These are phyloP conservation scores for Colletotrichum filicis DNA, from an alignment of 2,329 filamentous ascomycete species.

Conservation along the genomic window DNA sequence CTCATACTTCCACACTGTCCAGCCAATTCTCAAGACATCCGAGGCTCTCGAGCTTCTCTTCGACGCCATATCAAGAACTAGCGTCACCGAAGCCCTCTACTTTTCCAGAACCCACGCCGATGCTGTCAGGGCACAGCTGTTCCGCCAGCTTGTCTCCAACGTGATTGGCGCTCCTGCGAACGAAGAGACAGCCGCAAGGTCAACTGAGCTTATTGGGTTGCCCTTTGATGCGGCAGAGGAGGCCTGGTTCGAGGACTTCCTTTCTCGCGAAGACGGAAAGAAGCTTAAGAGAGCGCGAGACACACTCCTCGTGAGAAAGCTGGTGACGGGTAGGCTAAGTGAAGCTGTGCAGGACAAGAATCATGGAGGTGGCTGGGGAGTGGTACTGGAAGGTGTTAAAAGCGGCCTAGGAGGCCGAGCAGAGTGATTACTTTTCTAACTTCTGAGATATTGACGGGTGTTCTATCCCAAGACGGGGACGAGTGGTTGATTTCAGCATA, in stretches of 20 bases:
- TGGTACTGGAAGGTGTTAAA: constrained; percentile 63
- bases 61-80: constrained; percentile 73
- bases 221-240: constrained; percentile 80
- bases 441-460: too few species aligned
- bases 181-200: constrained; percentile 61
- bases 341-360: constrained; percentile 58
- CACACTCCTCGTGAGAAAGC: constrained; percentile 77
- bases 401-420: constrained; percentile 46
- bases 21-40: constrained; percentile 75
- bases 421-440: not conserved
- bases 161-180: constrained; percentile 59
- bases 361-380: constrained; percentile 58
- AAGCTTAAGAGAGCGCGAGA: constrained; percentile 75
- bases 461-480: not conserved
- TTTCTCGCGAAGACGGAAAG: constrained; percentile 73
- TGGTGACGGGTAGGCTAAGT: constrained; percentile 71
- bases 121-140: constrained; percentile 69
- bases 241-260: constrained; percentile 76
- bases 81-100: constrained; percentile 77
- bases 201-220: constrained; percentile 77
- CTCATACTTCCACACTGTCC: constrained; percentile 82
- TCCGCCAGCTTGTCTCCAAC: constrained; percentile 72
- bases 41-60: constrained; percentile 75
- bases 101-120: constrained; percentile 76
- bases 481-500: constrained; percentile 24